phyloP scores from a whole-genome alignment of 2,329 filamentous ascomycete species.

The Fusarium anguioides region DNA sequence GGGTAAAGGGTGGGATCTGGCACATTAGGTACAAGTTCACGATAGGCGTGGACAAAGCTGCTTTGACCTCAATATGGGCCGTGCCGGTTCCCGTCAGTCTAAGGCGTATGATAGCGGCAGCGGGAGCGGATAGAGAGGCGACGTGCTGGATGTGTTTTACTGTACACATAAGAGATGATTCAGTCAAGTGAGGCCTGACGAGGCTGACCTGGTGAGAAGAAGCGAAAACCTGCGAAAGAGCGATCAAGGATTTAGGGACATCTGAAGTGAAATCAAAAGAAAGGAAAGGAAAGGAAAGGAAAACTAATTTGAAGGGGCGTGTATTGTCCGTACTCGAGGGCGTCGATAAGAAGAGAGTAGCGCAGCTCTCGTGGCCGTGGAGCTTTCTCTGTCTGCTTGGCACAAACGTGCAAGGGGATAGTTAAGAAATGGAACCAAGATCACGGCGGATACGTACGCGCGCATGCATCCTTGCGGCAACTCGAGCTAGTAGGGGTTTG shows the following conservation, averaged over 20 bases:
- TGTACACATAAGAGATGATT: conserved; percentile 3
- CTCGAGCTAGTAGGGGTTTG: conserved; percentile 24
- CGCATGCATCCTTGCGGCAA: conserved; percentile 37
- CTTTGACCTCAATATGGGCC: conserved; percentile 36
- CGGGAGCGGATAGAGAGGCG: conserved; percentile 41
- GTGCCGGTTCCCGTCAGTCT: conserved; percentile 41
- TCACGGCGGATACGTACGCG: conserved; percentile 28
- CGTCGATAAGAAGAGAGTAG: conserved; percentile 21
- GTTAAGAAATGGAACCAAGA: conserved; percentile 28
- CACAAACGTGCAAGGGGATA: conserved; percentile 37
- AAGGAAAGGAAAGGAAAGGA: background rate
- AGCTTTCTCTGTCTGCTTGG: conserved; percentile 16
- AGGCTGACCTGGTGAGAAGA: conserved; percentile 15
- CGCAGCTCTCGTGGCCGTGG: conserved; percentile 32
- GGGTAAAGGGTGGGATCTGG: conserved; percentile 43
- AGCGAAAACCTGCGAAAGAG: conserved; percentile 13
- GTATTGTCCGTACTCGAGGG: conserved; percentile 11
- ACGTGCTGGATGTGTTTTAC: conserved; percentile 22
- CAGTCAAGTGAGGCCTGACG: conserved; percentile 21
- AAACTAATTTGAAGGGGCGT: conserved; percentile 21
- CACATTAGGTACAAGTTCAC: conserved; percentile 42
- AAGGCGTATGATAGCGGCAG: conserved; percentile 15
- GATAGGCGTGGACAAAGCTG: conserved; percentile 36
- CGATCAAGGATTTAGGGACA: conserved; percentile 10
- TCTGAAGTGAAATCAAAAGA: background rate